A percentile compares a stretch with the other conserved stretches of the same genome.
Evolutionary conservation across 441 rosid species (phyloP).

Genomic region (Erodium moschatum): DNA sequence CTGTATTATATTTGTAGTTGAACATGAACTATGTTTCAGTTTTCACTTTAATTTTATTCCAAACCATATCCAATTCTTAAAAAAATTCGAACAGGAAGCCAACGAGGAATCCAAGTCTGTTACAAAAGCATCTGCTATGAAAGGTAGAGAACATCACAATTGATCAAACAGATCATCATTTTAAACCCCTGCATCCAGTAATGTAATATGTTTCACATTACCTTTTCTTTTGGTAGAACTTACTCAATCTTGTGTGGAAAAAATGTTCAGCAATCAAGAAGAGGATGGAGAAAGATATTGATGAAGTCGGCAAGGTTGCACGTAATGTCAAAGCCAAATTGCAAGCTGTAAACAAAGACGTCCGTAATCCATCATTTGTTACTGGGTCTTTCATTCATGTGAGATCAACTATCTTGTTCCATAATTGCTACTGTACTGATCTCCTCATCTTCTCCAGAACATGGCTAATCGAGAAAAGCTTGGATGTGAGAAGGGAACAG

Average conservation of each 20-base stretch:
- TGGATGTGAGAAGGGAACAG: slow-evolving; percentile 82
- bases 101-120: slow-evolving; percentile 88
- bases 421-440: slow-evolving; percentile 11
- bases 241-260: slow-evolving; percentile 1
- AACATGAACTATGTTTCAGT: not conserved
- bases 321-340: slow-evolving; percentile 63
- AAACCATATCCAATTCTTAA: no score
- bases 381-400: not conserved
- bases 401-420: slow-evolving; percentile 1
- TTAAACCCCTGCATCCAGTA: no score
- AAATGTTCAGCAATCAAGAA: slow-evolving; percentile 58
- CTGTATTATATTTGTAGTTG: not conserved
- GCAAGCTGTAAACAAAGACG: slow-evolving; percentile 73
- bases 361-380: slow-evolving; percentile 16
- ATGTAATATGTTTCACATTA: not conserved
- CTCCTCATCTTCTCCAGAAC: slow-evolving; percentile 34
- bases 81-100: slow-evolving; percentile 48
- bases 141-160: slow-evolving; percentile 34
- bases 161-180: no score
- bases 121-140: slow-evolving; percentile 90
- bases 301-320: slow-evolving; percentile 82
- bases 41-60: not conserved
- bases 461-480: slow-evolving; percentile 72
- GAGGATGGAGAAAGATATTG: slow-evolving; percentile 83
- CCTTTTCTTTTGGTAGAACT: not conserved